Base-by-base conservation (phyloP, 2,329 filamentous ascomycete genomes). In the Hypoxylon sp. region DNA sequence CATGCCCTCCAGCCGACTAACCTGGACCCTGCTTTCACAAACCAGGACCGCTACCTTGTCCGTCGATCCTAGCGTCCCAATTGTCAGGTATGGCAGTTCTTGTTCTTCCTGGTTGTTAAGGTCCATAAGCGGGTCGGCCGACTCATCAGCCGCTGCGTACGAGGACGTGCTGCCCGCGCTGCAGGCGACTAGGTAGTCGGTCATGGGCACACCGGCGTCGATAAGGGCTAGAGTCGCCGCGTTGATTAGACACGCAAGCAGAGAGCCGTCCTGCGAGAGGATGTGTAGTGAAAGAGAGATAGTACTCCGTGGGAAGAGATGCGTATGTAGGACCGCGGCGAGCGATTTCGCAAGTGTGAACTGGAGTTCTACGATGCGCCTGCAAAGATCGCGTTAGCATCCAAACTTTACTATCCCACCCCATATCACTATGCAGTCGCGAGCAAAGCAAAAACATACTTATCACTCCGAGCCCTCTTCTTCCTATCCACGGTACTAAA, bases 191-290 rank as follows among this genome's bases (percentile, higher is more conserved):
- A 98, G 87, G 76, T 97, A 96, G 76, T 97, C 93, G 2, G 90
- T 89, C 94, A 98, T 97, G 23, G 96, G 96, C 19, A 99, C 91
- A 55, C 96, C 96, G 0, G 96, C 96, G 77, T 99, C 96, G 67
- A 98, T 90, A 21, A 98, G 88, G 0, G 96, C 96, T 11, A 99
- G 87, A 0, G 95, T 97, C 0, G 92, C 88, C 3, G 96, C 96
- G 75, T 99, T 99, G 72, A 98, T 84, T 47, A 95, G 93, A 0
- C 94, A 91, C 0, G 95, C 94, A 19, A 99, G 89, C 2, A 98
- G 85, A 0, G 92, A 94, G 27, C 96, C 96, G 78, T 99, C 96
- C 71, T 96, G 90, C 0, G 91, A 92, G 46, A 99, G 88, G 34
- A 99, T 89, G 77, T 97, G 93, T 1, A 99, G 85, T 23, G 91